A percentile compares a stretch with the other conserved stretches of the same genome.
Evolutionary conservation across 164 flowering plant genomes (phyloP).

Genomic region (Piper longum): DNA sequence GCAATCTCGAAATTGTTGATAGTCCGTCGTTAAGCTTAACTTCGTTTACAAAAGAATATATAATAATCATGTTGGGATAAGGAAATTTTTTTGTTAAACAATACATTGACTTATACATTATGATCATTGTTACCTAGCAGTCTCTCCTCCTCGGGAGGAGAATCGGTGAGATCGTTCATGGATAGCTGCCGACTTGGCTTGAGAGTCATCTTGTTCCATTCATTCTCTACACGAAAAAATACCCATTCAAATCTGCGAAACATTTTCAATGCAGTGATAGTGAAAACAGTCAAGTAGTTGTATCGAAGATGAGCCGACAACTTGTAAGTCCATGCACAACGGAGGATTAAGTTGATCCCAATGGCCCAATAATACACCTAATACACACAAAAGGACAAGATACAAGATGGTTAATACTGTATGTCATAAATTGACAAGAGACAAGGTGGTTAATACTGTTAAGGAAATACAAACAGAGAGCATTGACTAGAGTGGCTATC

Average conservation of each 20-base stretch:
- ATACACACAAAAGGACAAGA: slow-evolving; percentile 4
- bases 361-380: slow-evolving; percentile 83
- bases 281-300: slow-evolving; percentile 65
- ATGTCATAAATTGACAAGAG: no score
- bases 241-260: slow-evolving; percentile 82
- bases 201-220: slow-evolving; percentile 61
- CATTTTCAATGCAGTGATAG: slow-evolving; percentile 67
- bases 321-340: slow-evolving; percentile 96
- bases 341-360: slow-evolving; percentile 69
- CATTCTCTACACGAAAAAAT: slow-evolving; percentile 87
- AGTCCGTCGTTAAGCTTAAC: no score
- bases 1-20: no score
- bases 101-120: slow-evolving; percentile 34
- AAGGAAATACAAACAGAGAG: no score
- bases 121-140: slow-evolving; percentile 37
- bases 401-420: no score
- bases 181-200: slow-evolving; percentile 45
- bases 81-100: no score
- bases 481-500: no score
- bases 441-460: no score
- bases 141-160: slow-evolving; percentile 63
- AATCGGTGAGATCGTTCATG: slow-evolving; percentile 24
- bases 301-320: slow-evolving; percentile 95
- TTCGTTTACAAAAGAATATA: no score
- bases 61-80: no score